Evolutionary conservation across 169 alveolate species (phyloP).

Genomic region (Besnoitia besnoiti): DNA sequence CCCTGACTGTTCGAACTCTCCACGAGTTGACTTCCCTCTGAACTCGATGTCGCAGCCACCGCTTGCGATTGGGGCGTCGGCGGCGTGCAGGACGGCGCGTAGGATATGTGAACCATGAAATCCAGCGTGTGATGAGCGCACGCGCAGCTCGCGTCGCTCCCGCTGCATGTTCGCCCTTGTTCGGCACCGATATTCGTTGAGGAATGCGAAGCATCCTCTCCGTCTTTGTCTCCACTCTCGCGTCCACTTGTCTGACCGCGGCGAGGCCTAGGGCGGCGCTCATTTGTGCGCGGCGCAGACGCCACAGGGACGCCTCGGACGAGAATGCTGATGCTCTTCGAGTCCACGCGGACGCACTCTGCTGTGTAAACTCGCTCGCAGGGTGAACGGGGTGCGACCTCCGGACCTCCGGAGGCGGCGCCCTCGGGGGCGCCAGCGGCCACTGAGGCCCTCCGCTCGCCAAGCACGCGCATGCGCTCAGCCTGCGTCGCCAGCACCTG

Average conservation of each 20-base stretch:
- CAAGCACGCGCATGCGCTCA: conserved; percentile 27
- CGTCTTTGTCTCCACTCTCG: background rate
- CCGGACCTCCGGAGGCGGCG: background rate
- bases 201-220: too few species aligned
- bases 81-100: background rate
- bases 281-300: background rate
- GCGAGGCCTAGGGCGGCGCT: too few species aligned
- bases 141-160: background rate
- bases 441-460: conserved; percentile 15
- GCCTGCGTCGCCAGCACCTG: conserved; percentile 29
- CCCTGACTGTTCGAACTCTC: background rate
- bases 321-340: background rate
- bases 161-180: too few species aligned
- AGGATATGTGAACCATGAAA: background rate
- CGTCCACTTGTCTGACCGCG: too few species aligned
- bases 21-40: background rate
- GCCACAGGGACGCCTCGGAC: background rate
- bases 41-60: background rate
- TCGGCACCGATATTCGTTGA: too few species aligned
- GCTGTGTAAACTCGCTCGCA: background rate
- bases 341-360: conserved; percentile 18
- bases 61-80: too few species aligned
- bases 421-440: background rate
- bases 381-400: background rate
- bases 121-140: conserved; percentile 30